A percentile compares a stretch with the other conserved stretches of the same genome.
These are phyloP conservation scores for Penicillium sp. DNA, from an alignment of 2,329 filamentous ascomycete species.

Conservation along the genomic window DNA sequence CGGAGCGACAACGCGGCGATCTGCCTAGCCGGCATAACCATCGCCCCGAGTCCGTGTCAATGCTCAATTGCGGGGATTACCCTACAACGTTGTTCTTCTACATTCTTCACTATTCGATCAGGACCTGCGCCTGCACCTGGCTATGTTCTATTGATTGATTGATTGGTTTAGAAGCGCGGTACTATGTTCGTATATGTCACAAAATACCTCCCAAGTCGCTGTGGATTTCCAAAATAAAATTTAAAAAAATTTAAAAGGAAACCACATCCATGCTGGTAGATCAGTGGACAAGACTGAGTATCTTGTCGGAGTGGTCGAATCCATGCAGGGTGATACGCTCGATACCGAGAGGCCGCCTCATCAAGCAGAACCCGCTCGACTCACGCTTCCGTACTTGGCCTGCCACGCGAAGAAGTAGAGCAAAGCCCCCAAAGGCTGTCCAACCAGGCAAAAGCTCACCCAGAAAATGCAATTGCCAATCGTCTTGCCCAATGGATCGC, in stretches of 20 bases:
- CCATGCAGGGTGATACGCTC: not conserved
- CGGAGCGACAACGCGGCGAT: not conserved
- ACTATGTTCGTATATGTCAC: too few species aligned
- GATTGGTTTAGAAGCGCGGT: too few species aligned
- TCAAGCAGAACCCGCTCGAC: constrained; percentile 34
- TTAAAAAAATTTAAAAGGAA: too few species aligned
- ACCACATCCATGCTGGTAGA: too few species aligned
- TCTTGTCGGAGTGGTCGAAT: not conserved
- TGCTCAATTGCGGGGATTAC: too few species aligned
- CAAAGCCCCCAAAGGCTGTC: constrained; percentile 88
- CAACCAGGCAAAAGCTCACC: constrained; percentile 93
- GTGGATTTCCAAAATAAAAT: too few species aligned
- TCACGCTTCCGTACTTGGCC: constrained; percentile 90
- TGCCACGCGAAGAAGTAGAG: constrained; percentile 99
- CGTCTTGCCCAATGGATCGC: constrained; percentile 73
- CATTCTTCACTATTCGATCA: not conserved
- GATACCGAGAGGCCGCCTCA: not conserved
- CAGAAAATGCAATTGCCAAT: constrained; percentile 95
- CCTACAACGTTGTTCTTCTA: too few species aligned
- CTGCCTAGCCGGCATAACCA: not conserved
- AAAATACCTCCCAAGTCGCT: too few species aligned
- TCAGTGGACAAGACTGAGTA: too few species aligned
- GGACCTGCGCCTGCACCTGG: too few species aligned
- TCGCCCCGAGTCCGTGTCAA: not conserved
- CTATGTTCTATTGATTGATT: too few species aligned